Conservation (phyloP, 176 grass and related monocot genomes). For the Alopecurus myosuroides region DNA sequence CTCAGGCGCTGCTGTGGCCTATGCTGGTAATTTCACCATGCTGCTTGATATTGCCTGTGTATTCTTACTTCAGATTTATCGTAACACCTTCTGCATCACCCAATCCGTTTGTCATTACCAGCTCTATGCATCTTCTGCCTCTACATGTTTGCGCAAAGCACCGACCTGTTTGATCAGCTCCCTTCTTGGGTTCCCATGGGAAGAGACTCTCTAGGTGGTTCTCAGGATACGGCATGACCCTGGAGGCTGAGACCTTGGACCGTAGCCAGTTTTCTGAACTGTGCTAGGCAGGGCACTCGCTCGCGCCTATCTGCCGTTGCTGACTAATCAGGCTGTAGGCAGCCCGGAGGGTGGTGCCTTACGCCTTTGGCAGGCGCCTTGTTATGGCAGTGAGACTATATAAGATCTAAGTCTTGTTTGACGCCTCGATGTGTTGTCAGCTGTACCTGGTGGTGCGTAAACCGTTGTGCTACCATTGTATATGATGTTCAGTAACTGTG, state of each 20-base stretch:
- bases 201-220: constrained; percentile 43
- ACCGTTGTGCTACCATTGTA: not conserved
- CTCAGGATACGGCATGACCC: constrained; percentile 39
- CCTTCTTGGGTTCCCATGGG: constrained; percentile 37
- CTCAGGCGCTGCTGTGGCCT: constrained; percentile 83
- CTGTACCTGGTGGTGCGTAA: not conserved
- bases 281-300: not conserved
- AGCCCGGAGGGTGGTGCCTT: not conserved
- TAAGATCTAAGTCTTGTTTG: not conserved
- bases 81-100: not conserved
- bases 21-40: constrained; percentile 57
- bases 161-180: constrained; percentile 46
- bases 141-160: constrained; percentile 70
- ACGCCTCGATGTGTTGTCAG: not conserved
- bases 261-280: not conserved
- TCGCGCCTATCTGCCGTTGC: not conserved
- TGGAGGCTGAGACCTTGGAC: not conserved
- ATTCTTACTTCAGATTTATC: not conserved
- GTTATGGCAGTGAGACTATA: not conserved
- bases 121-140: constrained; percentile 77
- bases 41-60: not conserved
- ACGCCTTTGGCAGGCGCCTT: not conserved
- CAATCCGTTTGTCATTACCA: constrained; percentile 14
- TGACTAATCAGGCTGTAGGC: not conserved
- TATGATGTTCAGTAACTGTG: not conserved